phyloP scores from a whole-genome alignment of 2,329 filamentous ascomycete species.

The Aspergillus puulaauensis region DNA sequence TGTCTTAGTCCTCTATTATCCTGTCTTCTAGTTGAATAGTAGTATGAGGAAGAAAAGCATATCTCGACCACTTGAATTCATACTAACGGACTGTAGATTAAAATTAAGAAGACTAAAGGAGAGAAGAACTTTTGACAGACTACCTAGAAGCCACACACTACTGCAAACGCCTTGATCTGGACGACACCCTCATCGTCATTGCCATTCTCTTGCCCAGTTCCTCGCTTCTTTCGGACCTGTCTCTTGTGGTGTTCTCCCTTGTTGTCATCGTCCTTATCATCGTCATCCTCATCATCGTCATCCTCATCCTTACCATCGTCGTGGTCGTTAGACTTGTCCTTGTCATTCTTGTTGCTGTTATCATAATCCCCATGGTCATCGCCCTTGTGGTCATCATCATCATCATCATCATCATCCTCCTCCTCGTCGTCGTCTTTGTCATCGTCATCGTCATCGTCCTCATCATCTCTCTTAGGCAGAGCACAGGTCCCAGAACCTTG shows the following conservation, averaged over 20 bases:
- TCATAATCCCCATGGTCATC: background rate
- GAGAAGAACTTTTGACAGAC: no score
- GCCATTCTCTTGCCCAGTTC: background rate
- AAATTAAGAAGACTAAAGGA: no score
- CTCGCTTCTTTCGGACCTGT: background rate
- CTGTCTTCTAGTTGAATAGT: constrained; percentile 31
- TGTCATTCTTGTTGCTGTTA: background rate
- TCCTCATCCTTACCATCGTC: background rate
- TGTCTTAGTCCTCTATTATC: constrained; percentile 27
- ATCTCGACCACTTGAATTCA: background rate
- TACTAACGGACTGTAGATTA: no score
- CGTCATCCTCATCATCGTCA: background rate
- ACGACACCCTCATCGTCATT: background rate
- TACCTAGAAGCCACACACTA: background rate
- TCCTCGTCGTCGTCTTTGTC: background rate
- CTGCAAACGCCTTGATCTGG: background rate
- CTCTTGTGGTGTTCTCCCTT: background rate
- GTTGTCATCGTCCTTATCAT: background rate
- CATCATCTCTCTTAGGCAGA: background rate
- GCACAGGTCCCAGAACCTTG: background rate
- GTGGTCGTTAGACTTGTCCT: background rate
- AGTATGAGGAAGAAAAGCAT: constrained; percentile 30
- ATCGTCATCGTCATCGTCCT: background rate
- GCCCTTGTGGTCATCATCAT: background rate
- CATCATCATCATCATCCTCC: background rate